These are phyloP conservation scores for Globisporangium camurandrum DNA, from an alignment of 352 stramenopile genomes.

Conservation along the genomic window DNA sequence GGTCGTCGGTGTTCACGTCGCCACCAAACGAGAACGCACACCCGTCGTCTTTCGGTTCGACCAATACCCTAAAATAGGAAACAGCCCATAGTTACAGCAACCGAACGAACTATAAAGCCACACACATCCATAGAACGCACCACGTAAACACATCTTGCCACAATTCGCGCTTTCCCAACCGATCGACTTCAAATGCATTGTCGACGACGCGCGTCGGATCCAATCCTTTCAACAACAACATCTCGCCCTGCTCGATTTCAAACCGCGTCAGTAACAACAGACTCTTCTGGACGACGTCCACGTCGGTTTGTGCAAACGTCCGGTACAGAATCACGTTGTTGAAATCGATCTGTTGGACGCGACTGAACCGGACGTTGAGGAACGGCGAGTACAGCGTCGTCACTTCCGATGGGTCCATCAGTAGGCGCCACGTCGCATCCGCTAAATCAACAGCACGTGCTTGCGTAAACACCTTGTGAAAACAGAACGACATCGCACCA, in stretches of 20 bases:
- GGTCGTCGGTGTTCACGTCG: constrained; percentile 21
- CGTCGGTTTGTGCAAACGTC: constrained; percentile 32
- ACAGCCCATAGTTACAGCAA: background rate
- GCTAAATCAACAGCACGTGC: constrained; percentile 18
- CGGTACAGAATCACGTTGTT: constrained; percentile 36
- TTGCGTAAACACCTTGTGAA: constrained; percentile 33
- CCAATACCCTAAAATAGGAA: background rate
- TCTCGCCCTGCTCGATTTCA: constrained; percentile 31
- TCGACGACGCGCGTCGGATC: constrained; percentile 30
- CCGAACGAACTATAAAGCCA: background rate
- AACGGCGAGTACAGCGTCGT: constrained; percentile 32
- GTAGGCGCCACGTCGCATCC: constrained; percentile 24
- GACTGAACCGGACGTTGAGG: constrained; percentile 23
- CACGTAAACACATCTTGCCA: constrained; percentile 35
- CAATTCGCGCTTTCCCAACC: constrained; percentile 30
- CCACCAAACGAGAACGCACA: constrained; percentile 36
- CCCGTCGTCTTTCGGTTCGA: constrained; percentile 3
- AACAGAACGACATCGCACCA: constrained; percentile 26
- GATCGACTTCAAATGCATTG: constrained; percentile 23
- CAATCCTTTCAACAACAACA: constrained; percentile 26
- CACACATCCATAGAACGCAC: constrained; percentile 9
- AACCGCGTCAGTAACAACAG: constrained; percentile 39
- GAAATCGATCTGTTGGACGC: constrained; percentile 31
- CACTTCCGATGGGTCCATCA: constrained; percentile 18
- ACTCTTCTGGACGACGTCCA: constrained; percentile 32